A percentile compares a stretch with the other conserved stretches of the same genome.
These are phyloP conservation scores for Blastobotrys malaysiensis DNA, from an alignment of 1,139 yeast genomes.

Conservation along the genomic window DNA sequence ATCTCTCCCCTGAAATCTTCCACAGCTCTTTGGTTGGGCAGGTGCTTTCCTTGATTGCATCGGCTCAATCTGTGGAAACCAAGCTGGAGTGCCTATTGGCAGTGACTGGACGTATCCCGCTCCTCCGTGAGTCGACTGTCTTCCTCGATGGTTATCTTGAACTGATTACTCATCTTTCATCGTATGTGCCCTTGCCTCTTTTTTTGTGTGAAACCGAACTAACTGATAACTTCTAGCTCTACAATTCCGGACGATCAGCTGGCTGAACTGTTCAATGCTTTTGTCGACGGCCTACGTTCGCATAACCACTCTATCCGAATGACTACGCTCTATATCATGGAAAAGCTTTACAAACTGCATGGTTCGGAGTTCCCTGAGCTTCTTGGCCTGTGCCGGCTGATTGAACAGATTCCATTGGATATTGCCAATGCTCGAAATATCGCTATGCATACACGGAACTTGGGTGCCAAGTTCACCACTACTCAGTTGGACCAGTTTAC, in stretches of 20 bases:
- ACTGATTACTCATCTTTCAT: not conserved
- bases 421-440: slow-evolving; percentile 72
- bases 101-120: not conserved
- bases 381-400: slow-evolving; percentile 42
- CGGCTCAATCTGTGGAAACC: not conserved
- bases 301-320: slow-evolving; percentile 47
- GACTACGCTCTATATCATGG: slow-evolving; percentile 41
- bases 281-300: slow-evolving; percentile 34
- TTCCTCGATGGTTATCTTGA: slow-evolving; percentile 15
- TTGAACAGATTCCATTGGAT: slow-evolving; percentile 70
- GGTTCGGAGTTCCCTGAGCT: slow-evolving; percentile 29
- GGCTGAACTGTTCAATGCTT: not conserved
- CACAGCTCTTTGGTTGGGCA: slow-evolving; percentile 7
- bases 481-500: slow-evolving; percentile 36
- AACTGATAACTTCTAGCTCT: not conserved
- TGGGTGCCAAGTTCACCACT: slow-evolving; percentile 48
- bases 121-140: slow-evolving; percentile 10
- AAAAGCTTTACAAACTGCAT: slow-evolving; percentile 30
- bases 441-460: slow-evolving; percentile 58
- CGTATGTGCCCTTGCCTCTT: slow-evolving; percentile 2
- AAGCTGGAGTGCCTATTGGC: not conserved
- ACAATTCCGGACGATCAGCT: not conserved
- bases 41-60: not conserved
- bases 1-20: not conserved
- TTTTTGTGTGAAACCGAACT: too few relatives aligned